These are phyloP conservation scores for Knoxdaviesia capensis DNA, from an alignment of 2,329 filamentous ascomycete species.

Conservation along the genomic window DNA sequence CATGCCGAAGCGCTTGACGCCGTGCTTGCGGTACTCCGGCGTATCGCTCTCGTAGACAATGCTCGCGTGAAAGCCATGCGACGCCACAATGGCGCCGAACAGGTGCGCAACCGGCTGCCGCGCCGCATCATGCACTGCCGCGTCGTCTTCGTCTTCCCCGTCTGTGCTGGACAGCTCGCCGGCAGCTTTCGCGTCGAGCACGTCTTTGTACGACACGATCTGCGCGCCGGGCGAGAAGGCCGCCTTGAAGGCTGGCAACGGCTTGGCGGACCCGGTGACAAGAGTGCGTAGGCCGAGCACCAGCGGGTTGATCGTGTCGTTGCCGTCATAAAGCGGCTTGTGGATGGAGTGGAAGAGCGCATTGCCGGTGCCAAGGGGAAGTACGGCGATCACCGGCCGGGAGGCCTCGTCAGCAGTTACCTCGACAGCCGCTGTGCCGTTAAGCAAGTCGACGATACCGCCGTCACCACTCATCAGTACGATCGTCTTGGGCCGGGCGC, in stretches of 20 bases:
- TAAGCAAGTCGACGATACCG: constrained; percentile 64
- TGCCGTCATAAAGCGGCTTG: constrained; percentile 28
- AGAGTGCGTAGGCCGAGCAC: constrained; percentile 35
- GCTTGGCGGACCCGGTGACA: constrained; percentile 30
- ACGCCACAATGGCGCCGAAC: constrained; percentile 67
- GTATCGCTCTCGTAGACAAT: constrained; percentile 88
- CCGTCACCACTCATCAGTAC: constrained; percentile 77
- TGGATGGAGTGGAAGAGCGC: constrained; percentile 43
- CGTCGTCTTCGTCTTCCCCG: constrained; percentile 2
- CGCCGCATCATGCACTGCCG: constrained; percentile 11
- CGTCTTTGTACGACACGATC: constrained; percentile 15
- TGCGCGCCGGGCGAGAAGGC: constrained; percentile 37
- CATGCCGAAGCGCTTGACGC: constrained; percentile 63
- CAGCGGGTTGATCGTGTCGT: constrained; percentile 17
- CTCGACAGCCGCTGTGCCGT: constrained; percentile 20
- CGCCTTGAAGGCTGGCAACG: constrained; percentile 42
- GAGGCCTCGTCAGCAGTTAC: background rate
- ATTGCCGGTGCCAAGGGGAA: constrained; percentile 47
- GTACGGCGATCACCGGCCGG: constrained; percentile 25
- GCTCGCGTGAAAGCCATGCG: constrained; percentile 76
- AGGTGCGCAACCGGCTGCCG: constrained; percentile 17
- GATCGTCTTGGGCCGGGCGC: constrained; percentile 30
- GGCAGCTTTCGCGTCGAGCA: background rate
- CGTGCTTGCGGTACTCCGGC: constrained; percentile 55
- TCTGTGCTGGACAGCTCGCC: constrained; percentile 1